Evolutionary conservation across 108 stramenopile genomes (phyloP), one percentile per base, ranked within the genome.

Genomic region (Cylindrotheca closterium): DNA sequence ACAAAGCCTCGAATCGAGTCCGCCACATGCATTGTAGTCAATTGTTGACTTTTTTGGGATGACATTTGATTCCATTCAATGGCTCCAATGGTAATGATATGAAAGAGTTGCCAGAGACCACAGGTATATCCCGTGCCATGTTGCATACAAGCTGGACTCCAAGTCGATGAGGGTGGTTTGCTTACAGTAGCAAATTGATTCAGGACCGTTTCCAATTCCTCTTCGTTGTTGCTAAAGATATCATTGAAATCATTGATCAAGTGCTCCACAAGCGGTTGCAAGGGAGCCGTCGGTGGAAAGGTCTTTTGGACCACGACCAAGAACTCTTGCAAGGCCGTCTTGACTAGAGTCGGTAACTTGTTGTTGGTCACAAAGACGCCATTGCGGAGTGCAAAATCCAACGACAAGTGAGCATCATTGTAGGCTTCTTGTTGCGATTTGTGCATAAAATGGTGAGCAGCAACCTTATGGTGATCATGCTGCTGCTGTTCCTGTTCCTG

Each of bases 101-200:
- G 88, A 56, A 89, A 82, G n/a, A 89, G 55, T 10, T 58, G 65
- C 88, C 88, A 89, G 1, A 89, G 30, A 22, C 88, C 88, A 54
- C 85, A 86, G 18, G 82, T 67, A 58, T 82, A 89, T 0, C 80
- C 66, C 10, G 76, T 63, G 18, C 56, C 69, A 30, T 77, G 76
- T 27, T 62, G 64, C 23, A 28, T 27, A 31, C 70, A 78, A n/a
- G 77, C 66, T 4, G 42, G 31, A 30, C 77, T 78, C 71, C 71
- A 78, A 10, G 55, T 26, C 47, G 27, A 53, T 12, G 2, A 63
- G 46, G 63, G 74, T 50, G 50, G 65, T 48, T 23, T 4, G 47
- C 30, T 18, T 21, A 42, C 18, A 23, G 1, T 48, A 17, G 25
- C 34, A 28, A 30, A 4, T 5, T 47, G 34, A 32, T 57, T 60